Percentiles rank a stretch among this genome's conserved stretches.
These are phyloP conservation scores for Wickerhamomyces sp. DNA, from an alignment of 1,139 yeast genomes.

Conservation along the genomic window DNA sequence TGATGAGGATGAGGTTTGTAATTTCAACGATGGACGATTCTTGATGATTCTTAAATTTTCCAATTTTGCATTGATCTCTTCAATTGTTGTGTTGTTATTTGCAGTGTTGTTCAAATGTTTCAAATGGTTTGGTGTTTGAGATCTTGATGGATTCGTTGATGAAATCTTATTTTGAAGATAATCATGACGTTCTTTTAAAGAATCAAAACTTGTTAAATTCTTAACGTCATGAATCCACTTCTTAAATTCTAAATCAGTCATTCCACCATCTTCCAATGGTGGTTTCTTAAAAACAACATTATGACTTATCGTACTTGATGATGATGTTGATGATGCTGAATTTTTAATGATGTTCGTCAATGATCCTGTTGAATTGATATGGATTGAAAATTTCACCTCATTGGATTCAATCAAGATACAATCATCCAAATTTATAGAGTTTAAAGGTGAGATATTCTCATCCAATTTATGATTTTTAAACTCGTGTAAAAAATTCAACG, in stretches of 20 bases:
- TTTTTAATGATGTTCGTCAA: constrained; percentile 6
- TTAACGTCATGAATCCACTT: constrained; percentile 43
- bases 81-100: too few species aligned
- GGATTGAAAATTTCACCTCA: constrained; percentile 28
- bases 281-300: constrained; percentile 22
- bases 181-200: constrained; percentile 29
- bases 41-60: constrained; percentile 30
- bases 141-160: constrained; percentile 4
- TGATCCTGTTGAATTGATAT: constrained; percentile 14
- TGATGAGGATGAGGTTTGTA: neutral
- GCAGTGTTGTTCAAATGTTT: too few species aligned
- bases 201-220: constrained; percentile 32
- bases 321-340: too few species aligned
- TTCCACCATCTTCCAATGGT: constrained; percentile 30
- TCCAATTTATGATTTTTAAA: constrained; percentile 60
- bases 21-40: neutral
- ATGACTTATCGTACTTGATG: too few species aligned
- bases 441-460: constrained; percentile 40
- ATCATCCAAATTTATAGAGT: constrained; percentile 37
- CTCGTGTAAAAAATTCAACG: constrained; percentile 68
- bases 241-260: constrained; percentile 31
- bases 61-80: constrained; percentile 35
- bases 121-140: constrained; percentile 22
- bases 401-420: constrained; percentile 30
- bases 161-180: constrained; percentile 25